Conservation (phyloP, 371 early-diverging fungal species). For the Rhizopus delemar region DNA sequence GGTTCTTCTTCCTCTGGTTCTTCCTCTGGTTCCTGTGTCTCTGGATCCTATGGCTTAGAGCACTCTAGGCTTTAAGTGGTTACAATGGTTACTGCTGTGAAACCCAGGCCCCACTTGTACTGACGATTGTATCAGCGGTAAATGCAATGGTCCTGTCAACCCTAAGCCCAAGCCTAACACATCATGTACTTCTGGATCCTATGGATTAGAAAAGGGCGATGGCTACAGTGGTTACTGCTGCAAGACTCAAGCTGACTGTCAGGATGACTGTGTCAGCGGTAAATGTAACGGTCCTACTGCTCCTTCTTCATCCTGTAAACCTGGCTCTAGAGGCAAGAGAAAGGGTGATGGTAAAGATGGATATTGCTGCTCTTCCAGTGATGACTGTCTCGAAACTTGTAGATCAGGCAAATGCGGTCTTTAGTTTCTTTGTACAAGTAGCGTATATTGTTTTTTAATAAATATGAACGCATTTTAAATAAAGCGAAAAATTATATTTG, state of each 20-base stretch:
- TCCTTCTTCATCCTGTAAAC: conserved; percentile 11
- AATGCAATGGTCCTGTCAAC: conserved; percentile 17
- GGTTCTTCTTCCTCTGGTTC: not conserved
- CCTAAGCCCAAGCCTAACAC: conserved; percentile 4
- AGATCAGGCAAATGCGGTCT: conserved; percentile 19
- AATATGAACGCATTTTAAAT: not conserved
- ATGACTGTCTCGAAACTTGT: conserved; percentile 26
- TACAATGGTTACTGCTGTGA: conserved; percentile 17
- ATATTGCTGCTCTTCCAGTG: conserved; percentile 17
- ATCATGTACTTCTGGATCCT: conserved; percentile 8
- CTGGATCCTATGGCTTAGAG: conserved; percentile 17
- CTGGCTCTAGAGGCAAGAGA: conserved; percentile 18
- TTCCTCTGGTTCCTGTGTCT: too few species aligned
- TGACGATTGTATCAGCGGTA: conserved; percentile 15
- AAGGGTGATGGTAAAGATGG: conserved; percentile 17
- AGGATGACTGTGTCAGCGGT: conserved; percentile 14
- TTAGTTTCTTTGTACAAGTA: not conserved
- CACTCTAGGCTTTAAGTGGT: too few species aligned
- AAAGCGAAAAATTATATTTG: not conserved
- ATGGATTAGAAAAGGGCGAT: conserved; percentile 14
- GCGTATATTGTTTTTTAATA: not conserved
- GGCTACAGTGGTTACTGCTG: conserved; percentile 18
- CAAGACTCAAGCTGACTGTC: conserved; percentile 15
- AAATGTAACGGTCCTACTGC: conserved; percentile 21
- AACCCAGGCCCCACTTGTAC: conserved; percentile 15